These are phyloP conservation scores for Westerdykella aurantiaca DNA, from an alignment of 2,329 filamentous ascomycete genomes.

Conservation along the genomic window DNA sequence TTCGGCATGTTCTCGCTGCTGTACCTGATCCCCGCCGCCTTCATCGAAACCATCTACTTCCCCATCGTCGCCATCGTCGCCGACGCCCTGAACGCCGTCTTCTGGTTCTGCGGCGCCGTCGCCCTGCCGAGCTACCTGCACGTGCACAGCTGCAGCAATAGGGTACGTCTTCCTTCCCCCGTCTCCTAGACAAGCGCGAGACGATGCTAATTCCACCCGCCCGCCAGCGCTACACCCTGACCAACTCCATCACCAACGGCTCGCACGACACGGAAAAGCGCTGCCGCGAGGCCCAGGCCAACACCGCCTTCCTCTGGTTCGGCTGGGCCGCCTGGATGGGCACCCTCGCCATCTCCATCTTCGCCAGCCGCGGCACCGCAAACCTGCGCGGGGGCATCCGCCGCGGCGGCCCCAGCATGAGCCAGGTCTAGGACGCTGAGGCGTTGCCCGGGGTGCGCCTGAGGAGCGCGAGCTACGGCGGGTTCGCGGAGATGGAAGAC, in stretches of 20 bases:
- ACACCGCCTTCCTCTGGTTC: constrained; percentile 74
- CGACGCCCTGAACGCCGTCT: constrained; percentile 57
- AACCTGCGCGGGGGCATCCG: constrained; percentile 46
- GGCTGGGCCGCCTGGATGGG: constrained; percentile 59
- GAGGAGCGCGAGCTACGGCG: not conserved
- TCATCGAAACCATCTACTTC: constrained; percentile 50
- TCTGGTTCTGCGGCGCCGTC: constrained; percentile 65
- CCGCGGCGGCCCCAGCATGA: constrained; percentile 47
- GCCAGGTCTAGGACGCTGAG: constrained; percentile 49
- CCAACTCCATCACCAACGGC: constrained; percentile 58
- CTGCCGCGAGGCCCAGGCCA: constrained; percentile 70
- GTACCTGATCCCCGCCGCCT: constrained; percentile 54
- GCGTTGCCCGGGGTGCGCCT: not conserved
- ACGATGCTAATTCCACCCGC: constrained; percentile 2
- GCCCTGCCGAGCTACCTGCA: constrained; percentile 64
- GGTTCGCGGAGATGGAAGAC: not conserved
- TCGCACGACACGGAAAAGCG: constrained; percentile 55
- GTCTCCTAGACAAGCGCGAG: not conserved
- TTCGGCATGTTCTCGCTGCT: constrained; percentile 61
- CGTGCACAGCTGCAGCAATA: constrained; percentile 62
- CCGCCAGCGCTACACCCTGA: constrained; percentile 37
- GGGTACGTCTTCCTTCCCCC: constrained; percentile 37
- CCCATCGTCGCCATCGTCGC: constrained; percentile 51
- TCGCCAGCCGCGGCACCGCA: constrained; percentile 46
- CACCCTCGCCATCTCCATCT: constrained; percentile 50